Evolutionary conservation across 78 protist genomes (phyloP), one percentile per base, ranked within the genome.

Genomic region (Emiliania huxleyi): DNA sequence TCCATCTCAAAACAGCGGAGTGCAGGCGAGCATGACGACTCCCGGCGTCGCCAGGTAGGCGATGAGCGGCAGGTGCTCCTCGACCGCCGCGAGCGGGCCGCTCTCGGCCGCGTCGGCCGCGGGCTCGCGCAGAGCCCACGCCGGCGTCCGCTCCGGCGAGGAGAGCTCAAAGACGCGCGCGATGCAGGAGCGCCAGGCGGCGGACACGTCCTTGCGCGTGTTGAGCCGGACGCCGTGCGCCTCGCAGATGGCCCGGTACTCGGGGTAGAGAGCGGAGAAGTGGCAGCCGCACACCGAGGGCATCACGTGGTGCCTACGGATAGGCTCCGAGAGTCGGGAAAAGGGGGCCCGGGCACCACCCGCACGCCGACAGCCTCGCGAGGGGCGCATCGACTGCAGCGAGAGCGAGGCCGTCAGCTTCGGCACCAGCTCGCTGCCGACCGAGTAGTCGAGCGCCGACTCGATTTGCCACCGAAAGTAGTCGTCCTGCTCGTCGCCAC

Each of bases 271-370:
- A 1, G n/a, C 5, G 19, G 44, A 21, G n/a, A 42, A 77, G 46
- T 77, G 87, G 87, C 87, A 77, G 23, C 43, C 45, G 87, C 87
- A 77, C 23, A 77, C 49, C 48, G 26, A 15, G 0, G 87, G 87
- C 87, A 77, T 40, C 49, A 22, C 49, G 87, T 77, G 87, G 46
- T 77, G 87, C n/a, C n/a, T n/a, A n/a, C n/a, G n/a, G n/a, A n/a
- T n/a, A n/a, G n/a, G n/a, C n/a, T n/a, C n/a, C n/a, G n/a, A n/a
- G n/a, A n/a, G n/a, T n/a, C n/a, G n/a, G n/a, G n/a, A n/a, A n/a
- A n/a, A n/a, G n/a, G n/a, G n/a, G n/a, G n/a, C n/a, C n/a, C n/a
- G n/a, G n/a, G n/a, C n/a, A n/a, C n/a, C n/a, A n/a, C n/a, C n/a
- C n/a, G n/a, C n/a, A n/a, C n/a, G n/a, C n/a, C n/a, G n/a, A n/a